Evolutionary conservation across 495 filamentous ascomycete species (phyloP).

Genomic region (Lichenothelia convexa): DNA sequence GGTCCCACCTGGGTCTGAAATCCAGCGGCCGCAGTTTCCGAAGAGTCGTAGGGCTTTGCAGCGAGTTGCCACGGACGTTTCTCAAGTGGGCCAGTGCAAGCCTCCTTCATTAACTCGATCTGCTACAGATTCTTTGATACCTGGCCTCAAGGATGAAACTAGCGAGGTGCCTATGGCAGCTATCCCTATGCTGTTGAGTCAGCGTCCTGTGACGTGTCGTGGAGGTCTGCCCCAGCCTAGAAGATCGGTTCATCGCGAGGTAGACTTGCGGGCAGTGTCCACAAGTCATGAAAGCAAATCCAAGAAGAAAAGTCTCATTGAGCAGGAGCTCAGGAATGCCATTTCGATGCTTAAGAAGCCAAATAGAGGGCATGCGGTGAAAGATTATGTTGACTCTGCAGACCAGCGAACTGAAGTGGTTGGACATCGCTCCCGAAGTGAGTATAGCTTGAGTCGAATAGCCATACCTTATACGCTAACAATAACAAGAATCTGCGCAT

Average conservation of each 20-base stretch:
- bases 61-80: conserved; percentile 47
- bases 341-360: conserved; percentile 73
- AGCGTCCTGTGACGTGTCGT: too few relatives aligned
- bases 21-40: conserved; percentile 31
- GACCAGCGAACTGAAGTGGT: conserved; percentile 32
- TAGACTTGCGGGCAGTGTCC: conserved; percentile 42
- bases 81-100: conserved; percentile 22
- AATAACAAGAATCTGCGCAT: conserved; percentile 43
- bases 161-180: conserved; percentile 39
- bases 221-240: too few relatives aligned
- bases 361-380: conserved; percentile 60
- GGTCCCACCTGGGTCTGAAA: too few relatives aligned
- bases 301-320: conserved; percentile 54
- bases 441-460: conserved; percentile 2
- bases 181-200: too few relatives aligned
- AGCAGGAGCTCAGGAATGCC: conserved; percentile 66
- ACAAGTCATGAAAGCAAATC: conserved; percentile 44
- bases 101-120: conserved; percentile 43
- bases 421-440: conserved; percentile 17
- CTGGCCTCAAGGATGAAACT: conserved; percentile 49
- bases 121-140: conserved; percentile 44
- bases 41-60: conserved; percentile 42
- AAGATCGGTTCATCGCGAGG: conserved; percentile 46
- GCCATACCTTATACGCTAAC: conserved; percentile 1
- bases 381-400: conserved; percentile 50